These are phyloP conservation scores for Geotrichum macrosporum DNA, from an alignment of 1,139 yeast species.

Conservation along the genomic window DNA sequence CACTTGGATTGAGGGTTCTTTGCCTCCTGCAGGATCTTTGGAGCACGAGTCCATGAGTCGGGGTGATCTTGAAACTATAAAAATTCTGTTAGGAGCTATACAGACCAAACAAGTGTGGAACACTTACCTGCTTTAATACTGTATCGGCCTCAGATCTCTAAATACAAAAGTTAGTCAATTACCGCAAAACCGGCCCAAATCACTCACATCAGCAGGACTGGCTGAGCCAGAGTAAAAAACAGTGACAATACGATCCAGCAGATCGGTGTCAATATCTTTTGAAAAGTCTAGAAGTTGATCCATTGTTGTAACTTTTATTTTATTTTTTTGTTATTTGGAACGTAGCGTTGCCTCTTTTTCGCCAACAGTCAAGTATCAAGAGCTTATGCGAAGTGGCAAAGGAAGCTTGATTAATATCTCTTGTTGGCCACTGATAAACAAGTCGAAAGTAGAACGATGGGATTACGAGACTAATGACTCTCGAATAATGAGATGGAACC, in stretches of 20 bases:
- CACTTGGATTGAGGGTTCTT: constrained; percentile 83
- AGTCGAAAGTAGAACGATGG: too few species aligned
- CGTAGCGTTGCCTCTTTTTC: too few species aligned
- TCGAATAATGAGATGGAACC: too few species aligned
- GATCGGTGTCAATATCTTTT: constrained; percentile 70
- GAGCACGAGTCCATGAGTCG: constrained; percentile 94
- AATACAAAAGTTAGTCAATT: neutral
- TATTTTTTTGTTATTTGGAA: too few species aligned
- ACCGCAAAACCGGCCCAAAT: neutral
- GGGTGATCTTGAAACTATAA: constrained; percentile 83
- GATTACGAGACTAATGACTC: too few species aligned
- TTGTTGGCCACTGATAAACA: too few species aligned
- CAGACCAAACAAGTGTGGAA: neutral
- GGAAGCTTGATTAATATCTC: too few species aligned
- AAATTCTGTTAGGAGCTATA: constrained; percentile 4
- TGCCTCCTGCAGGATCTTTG: constrained; percentile 76
- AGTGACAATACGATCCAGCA: constrained; percentile 80
- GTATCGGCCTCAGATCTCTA: constrained; percentile 75
- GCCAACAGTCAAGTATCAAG: too few species aligned
- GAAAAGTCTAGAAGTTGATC: constrained; percentile 86
- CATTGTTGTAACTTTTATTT: too few species aligned
- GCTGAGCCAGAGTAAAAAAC: constrained; percentile 86
- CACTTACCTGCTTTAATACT: constrained; percentile 56
- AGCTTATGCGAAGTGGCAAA: too few species aligned
- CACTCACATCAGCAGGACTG: constrained; percentile 42